Evolutionary conservation across 306 rosid species (phyloP), one percentile per base, ranked within the genome.

Genomic region (Oemleria cerasiformis): DNA sequence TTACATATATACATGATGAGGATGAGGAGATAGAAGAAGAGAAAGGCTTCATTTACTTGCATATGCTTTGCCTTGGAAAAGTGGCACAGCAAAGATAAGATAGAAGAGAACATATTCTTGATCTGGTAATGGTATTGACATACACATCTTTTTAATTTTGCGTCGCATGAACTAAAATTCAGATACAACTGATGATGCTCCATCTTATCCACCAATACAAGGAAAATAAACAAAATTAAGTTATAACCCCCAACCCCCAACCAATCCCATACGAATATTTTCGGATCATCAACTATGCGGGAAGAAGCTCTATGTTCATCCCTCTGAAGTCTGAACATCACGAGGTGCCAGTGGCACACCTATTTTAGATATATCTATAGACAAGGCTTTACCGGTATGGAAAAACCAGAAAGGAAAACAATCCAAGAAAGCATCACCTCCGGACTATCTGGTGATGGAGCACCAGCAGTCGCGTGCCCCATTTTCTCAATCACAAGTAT

Each of bases 401-500:
- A 66, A 87, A 81, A 73, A 15, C 45, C 77, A 68, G 48, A 77
- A 80, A 77, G 61, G 72, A 78, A 81, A 72, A 69, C 76, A 83
- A 79, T 64, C 80, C 74, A 39, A 71, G 59, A 77, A 80, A 73
- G 77, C 68, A 75, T 73, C 78, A 80, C 81, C 84, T 84, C 79
- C 84, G 66, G 72, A 65, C 72, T 75, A 70, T 73, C 49, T 43
- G 36, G 68, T 85, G 69, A 23, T 21, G 36, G 36, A 30, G 36
- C 36, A 78, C 80, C 76, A 54, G 65, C 72, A 74, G 72, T 79
- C 58, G 15, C 75, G 36, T 70, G 40, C 67, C 78, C 68, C 5
- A 65, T 23, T 69, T 57, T 49, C 56, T 63, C 67, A 65, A 70
- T 84, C 84, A 91, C 88, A 93, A 82, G 84, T 93, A 93, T 60